Base-by-base conservation (phyloP, 2,329 filamentous ascomycete species). In the Alternaria sp. region DNA sequence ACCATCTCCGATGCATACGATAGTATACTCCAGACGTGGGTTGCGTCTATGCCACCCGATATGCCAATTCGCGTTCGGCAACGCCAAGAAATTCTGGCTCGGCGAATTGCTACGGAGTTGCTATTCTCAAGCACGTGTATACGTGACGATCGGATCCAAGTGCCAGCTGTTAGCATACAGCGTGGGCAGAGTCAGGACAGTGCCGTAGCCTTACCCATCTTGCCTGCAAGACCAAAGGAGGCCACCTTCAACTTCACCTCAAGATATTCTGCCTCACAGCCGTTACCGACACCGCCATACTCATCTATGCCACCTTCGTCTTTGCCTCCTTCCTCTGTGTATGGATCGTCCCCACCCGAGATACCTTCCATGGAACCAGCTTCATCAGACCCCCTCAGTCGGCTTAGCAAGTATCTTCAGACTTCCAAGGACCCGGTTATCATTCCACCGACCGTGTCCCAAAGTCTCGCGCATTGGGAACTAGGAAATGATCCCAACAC, bases 391-490 rank as follows among this genome's bases (percentile, higher is more conserved):
- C 70, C 76, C 18, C 12, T 78, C 3, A 61, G 67, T 15, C 78
- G 81, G 5, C 71, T 84, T 3, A 73, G 73, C 44, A 77, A 72
- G 50, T 79, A 81, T 68, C 77, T 82, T 3, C 69, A 68, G 1
- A 78, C 68, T n/a, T 45, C 55, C 10, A n/a, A 49, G 3, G 41
- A 51, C 63, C 25, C 61, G 60, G 33, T 68, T 61, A 44, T 69
- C 1, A 66, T 82, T 1, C 71, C 79, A 1, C 73, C 75, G 14
- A 74, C 70, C 15, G 70, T 83, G 6, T 71, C 67, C 21, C 75
- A 77, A 44, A 65, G 84, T 15, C 74, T 84, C 6, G 68, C 75
- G 30, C 83, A 84, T 59, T 85, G 83, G 83, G 65, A 72, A 9
- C 43, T 72, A 2, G 81, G 79, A 23, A 61, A 68, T 5, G 78